A percentile compares a stretch with the other conserved stretches of the same genome.
phyloP scores from a whole-genome alignment of 345 rosid genomes.

The Boechera divaricarpa region DNA sequence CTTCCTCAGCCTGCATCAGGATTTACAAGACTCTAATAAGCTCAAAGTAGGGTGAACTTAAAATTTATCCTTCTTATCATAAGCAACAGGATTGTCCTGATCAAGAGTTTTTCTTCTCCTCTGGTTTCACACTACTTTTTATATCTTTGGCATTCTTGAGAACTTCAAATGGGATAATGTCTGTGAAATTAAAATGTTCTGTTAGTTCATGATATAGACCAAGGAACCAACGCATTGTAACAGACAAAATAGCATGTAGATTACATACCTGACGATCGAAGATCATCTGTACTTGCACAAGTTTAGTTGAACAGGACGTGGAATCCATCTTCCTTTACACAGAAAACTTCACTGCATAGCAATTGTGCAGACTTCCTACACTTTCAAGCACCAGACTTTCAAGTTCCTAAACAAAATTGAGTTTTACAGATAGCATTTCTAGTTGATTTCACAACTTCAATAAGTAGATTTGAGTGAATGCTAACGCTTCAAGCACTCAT shows the following conservation, averaged over 20 bases:
- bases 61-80: neutral
- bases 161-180: slow-evolving; percentile 1
- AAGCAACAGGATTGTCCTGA: neutral
- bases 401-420: slow-evolving; percentile 9
- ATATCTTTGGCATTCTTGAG: neutral
- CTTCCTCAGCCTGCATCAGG: slow-evolving; percentile 12
- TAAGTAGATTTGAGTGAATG: slow-evolving; percentile 6
- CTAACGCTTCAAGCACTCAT: slow-evolving; percentile 20
- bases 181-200: neutral
- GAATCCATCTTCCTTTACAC: slow-evolving; percentile 11
- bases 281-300: slow-evolving; percentile 4
- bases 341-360: slow-evolving; percentile 4
- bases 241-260: slow-evolving; percentile 5
- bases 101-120: neutral
- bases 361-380: neutral
- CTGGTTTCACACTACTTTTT: neutral
- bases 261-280: slow-evolving; percentile 21
- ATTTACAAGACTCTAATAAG: slow-evolving; percentile 5
- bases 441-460: slow-evolving; percentile 3
- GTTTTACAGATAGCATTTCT: slow-evolving; percentile 13
- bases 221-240: slow-evolving; percentile 1
- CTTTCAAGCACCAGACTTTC: slow-evolving; percentile 26
- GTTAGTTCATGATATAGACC: slow-evolving; percentile 5
- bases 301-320: slow-evolving; percentile 2
- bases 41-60: neutral